Conservation (phyloP, 2,329 filamentous ascomycete species). For the Fusarium musae region DNA sequence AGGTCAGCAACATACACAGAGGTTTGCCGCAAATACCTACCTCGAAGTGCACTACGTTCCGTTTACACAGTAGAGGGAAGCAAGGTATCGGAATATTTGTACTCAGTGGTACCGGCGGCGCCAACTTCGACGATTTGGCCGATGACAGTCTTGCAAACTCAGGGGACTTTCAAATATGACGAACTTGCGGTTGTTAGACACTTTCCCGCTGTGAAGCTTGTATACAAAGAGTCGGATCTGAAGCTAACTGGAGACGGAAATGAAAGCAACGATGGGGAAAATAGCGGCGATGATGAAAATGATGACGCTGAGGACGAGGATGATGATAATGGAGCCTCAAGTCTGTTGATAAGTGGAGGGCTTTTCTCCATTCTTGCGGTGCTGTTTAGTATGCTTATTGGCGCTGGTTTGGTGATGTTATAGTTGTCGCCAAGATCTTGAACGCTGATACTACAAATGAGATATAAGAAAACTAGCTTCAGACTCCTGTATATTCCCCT, state of each 20-base stretch:
- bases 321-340: background rate
- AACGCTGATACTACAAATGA: rapidly evolving
- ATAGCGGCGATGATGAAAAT: background rate
- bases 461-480: background rate
- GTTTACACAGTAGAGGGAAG: conserved; percentile 8
- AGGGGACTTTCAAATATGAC: background rate
- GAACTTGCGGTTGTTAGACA: background rate
- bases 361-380: background rate
- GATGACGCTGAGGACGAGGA: background rate
- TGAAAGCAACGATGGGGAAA: rapidly evolving
- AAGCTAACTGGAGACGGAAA: background rate
- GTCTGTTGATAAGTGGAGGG: background rate
- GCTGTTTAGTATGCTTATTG: conserved; percentile 11
- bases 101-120: background rate
- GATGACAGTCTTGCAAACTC: background rate
- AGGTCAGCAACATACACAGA: background rate
- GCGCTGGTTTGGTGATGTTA: conserved; percentile 13
- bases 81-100: background rate
- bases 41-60: rapidly evolving
- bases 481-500: rapidly evolving
- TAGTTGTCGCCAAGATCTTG: background rate
- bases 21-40: background rate
- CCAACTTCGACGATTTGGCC: background rate
- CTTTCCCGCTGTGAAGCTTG: conserved; percentile 20
- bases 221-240: conserved; percentile 22